phyloP scores from a whole-genome alignment of 179 eudicot genomes.

The Pouteria campechiana region DNA sequence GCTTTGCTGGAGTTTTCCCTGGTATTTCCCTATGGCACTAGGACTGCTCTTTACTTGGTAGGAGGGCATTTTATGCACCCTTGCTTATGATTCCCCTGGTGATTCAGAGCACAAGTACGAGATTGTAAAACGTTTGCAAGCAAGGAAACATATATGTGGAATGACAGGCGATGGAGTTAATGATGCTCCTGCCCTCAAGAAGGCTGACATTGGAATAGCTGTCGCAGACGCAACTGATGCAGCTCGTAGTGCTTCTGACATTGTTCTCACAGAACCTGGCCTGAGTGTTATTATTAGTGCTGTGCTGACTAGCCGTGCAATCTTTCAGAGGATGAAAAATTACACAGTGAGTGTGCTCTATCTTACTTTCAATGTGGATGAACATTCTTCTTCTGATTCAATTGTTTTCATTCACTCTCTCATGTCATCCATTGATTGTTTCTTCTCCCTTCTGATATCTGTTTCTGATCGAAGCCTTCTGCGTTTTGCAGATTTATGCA shows the following conservation, averaged over 20 bases:
- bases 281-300: conserved; percentile 91
- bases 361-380: not conserved
- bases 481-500: conserved; percentile 65
- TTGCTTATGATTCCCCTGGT: conserved; percentile 4
- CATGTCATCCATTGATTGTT: not conserved
- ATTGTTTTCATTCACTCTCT: not conserved
- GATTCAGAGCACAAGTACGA: conserved; percentile 84
- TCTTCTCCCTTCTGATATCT: not conserved
- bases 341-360: conserved; percentile 78
- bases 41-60: not conserved
- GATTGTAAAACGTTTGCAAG: conserved; percentile 93
- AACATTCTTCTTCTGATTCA: not conserved
- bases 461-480: not conserved
- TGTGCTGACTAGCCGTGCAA: conserved; percentile 84
- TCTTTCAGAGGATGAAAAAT: conserved; percentile 92
- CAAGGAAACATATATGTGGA: conserved; percentile 94
- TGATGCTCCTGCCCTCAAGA: conserved; percentile 96
- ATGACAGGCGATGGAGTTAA: conserved; percentile 99
- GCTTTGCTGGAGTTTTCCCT: conserved; percentile 96
- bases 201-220: conserved; percentile 97
- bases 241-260: conserved; percentile 97
- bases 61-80: not conserved
- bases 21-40: conserved; percentile 27
- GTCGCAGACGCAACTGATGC: conserved; percentile 99
- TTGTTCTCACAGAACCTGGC: conserved; percentile 95